phyloP scores from a whole-genome alignment of 2,329 filamentous ascomycete genomes.

The Madurella mycetomatis region DNA sequence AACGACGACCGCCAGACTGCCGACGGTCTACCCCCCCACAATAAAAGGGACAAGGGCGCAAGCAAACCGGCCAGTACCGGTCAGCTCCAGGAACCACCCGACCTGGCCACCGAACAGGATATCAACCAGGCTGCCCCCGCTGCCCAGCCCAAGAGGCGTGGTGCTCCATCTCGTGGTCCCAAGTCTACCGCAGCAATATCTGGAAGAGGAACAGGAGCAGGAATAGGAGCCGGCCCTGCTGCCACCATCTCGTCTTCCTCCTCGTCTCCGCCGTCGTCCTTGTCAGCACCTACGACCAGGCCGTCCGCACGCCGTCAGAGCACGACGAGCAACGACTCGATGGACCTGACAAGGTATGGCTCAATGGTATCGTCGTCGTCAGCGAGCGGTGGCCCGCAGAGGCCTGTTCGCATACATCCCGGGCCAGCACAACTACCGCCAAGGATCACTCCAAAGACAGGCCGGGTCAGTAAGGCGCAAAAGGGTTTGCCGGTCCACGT shows the following conservation, averaged over 20 bases:
- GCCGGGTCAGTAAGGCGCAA: conserved; percentile 54
- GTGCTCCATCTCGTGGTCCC: conserved; percentile 31
- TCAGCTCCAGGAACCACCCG: conserved; percentile 24
- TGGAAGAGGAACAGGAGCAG: not conserved
- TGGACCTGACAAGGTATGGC: conserved; percentile 41
- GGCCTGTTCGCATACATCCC: conserved; percentile 37
- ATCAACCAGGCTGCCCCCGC: conserved; percentile 23
- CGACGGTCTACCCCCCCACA: conserved; percentile 32
- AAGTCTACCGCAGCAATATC: conserved; percentile 28
- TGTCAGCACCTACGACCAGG: conserved; percentile 28
- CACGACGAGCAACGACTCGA: conserved; percentile 46
- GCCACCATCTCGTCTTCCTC: conserved; percentile 16
- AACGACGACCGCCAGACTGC: conserved; percentile 45
- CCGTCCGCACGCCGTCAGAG: conserved; percentile 38
- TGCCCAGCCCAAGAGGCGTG: conserved; percentile 30
- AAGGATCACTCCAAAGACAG: conserved; percentile 54
- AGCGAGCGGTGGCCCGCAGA: conserved; percentile 33
- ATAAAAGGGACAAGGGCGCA: conserved; percentile 44
- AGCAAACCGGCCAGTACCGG: conserved; percentile 32
- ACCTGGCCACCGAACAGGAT: conserved; percentile 26
- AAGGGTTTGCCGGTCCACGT: conserved; percentile 56
- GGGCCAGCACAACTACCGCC: conserved; percentile 37
- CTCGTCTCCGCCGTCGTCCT: conserved; percentile 28
- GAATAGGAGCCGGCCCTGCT: conserved; percentile 4
- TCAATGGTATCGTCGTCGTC: conserved; percentile 33